Evolutionary conservation across 495 filamentous ascomycete genomes (phyloP).

Genomic region (Neurospora terricola): DNA sequence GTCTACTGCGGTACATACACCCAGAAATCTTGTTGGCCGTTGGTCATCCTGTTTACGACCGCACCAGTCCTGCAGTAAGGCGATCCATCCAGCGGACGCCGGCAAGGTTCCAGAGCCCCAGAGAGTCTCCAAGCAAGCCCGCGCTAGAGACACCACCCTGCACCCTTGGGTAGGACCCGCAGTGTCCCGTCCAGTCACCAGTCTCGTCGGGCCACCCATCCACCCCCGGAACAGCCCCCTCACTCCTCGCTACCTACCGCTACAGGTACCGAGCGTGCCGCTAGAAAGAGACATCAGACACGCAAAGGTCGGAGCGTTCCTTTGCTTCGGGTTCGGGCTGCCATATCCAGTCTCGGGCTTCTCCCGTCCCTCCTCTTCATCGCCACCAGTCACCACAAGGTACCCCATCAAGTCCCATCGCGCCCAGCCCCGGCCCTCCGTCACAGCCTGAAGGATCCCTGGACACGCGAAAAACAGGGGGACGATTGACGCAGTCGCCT

Average conservation of each 20-base stretch:
- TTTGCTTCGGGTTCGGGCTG: slow-evolving; percentile 17
- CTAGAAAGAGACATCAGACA: slow-evolving; percentile 10
- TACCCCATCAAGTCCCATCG: slow-evolving; percentile 5
- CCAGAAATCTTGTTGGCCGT: slow-evolving; percentile 1
- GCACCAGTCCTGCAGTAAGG: slow-evolving; percentile 17
- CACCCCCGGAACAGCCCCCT: not conserved
- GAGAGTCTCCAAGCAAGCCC: slow-evolving; percentile 6
- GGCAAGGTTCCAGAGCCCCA: slow-evolving; percentile 5
- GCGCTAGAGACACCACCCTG: slow-evolving; percentile 10
- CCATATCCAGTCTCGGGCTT: slow-evolving; percentile 14
- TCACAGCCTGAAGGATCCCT: slow-evolving; percentile 37
- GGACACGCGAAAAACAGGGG: slow-evolving; percentile 27
- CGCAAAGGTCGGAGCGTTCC: slow-evolving; percentile 13
- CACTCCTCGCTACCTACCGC: not conserved
- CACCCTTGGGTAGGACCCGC: slow-evolving; percentile 17
- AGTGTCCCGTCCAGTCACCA: slow-evolving; percentile 10
- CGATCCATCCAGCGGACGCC: slow-evolving; percentile 16
- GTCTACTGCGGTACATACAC: not conserved
- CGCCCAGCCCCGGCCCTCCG: slow-evolving; percentile 29
- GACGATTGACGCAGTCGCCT: slow-evolving; percentile 36
- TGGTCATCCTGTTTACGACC: slow-evolving; percentile 4
- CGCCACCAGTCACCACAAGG: slow-evolving; percentile 8
- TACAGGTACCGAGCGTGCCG: slow-evolving; percentile 1
- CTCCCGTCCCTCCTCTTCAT: slow-evolving; percentile 10
- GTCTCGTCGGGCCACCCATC: not conserved